A percentile compares a stretch with the other conserved stretches of the same genome.
These are phyloP conservation scores for Suhomyces panamericanus DNA, from an alignment of 1,139 yeast genomes.

Conservation along the genomic window DNA sequence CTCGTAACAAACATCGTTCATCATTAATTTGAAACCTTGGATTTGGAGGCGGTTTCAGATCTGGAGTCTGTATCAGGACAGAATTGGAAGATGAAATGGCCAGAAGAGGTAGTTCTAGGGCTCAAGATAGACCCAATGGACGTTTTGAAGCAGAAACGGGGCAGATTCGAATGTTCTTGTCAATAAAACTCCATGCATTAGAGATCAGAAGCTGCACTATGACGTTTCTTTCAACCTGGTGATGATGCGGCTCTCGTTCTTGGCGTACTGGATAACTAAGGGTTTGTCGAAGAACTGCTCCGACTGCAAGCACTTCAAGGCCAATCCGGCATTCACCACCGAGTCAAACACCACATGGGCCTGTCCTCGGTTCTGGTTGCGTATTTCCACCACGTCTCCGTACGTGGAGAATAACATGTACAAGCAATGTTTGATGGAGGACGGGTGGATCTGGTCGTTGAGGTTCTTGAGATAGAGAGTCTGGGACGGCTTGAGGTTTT, in stretches of 20 bases:
- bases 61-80: no score
- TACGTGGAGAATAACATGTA: conserved; percentile 64
- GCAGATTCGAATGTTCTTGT: no score
- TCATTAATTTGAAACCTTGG: no score
- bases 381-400: conserved; percentile 65
- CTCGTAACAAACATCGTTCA: no score
- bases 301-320: conserved; percentile 51
- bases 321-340: conserved; percentile 51
- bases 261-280: conserved; percentile 51
- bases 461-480: conserved; percentile 69
- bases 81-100: no score
- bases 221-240: conserved; percentile 1
- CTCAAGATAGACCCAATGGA: no score
- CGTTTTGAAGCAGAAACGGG: no score
- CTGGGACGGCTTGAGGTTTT: conserved; percentile 27
- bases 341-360: conserved; percentile 67
- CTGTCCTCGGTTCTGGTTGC: conserved; percentile 63
- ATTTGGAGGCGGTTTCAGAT: no score
- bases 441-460: conserved; percentile 57
- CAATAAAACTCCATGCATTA: no score
- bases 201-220: no score
- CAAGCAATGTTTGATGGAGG: conserved; percentile 51
- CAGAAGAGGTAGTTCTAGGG: no score
- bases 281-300: conserved; percentile 57
- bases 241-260: conserved; percentile 30